phyloP scores from a whole-genome alignment of 75 land plant species.

The Picea glauca region DNA sequence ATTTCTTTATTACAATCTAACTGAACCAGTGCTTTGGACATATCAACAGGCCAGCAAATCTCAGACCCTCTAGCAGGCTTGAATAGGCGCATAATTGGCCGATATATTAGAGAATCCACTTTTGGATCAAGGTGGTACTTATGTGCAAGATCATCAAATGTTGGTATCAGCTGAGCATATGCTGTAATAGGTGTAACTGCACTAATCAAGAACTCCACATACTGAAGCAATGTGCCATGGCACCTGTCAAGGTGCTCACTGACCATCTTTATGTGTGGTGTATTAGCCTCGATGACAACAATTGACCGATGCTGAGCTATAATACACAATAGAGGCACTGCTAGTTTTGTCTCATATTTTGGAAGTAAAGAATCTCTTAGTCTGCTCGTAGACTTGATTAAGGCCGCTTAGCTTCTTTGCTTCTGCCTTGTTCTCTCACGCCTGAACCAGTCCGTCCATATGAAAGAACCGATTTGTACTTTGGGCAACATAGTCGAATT shows the following conservation, averaged over 20 bases:
- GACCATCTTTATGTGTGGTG: constrained; percentile 92
- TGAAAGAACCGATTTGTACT: no score
- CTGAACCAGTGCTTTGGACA: constrained; percentile 17
- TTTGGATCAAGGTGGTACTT: constrained; percentile 93
- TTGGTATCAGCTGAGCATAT: constrained; percentile 88
- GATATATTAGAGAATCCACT: constrained; percentile 31
- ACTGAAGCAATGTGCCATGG: constrained; percentile 93
- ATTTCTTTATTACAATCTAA: constrained; percentile 9
- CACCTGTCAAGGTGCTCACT: constrained; percentile 97
- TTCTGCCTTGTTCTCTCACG: no score
- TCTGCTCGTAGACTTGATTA: constrained; percentile 87
- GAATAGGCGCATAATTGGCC: constrained; percentile 60
- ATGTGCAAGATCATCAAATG: constrained; percentile 79
- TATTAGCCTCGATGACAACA: constrained; percentile 83
- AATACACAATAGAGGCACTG: constrained; percentile 84
- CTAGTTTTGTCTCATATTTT: constrained; percentile 93
- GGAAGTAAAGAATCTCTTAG: constrained; percentile 86
- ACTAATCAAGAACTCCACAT: constrained; percentile 89
- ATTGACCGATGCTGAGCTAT: constrained; percentile 94
- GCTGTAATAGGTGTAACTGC: constrained; percentile 65
- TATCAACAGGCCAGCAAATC: constrained; percentile 75
- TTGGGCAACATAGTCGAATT: no score
- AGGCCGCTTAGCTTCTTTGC: constrained; percentile 38
- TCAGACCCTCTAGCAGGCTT: constrained; percentile 48
- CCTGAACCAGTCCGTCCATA: no score